phyloP scores from a whole-genome alignment of 139 green algal species.

The Chlorella sp. region DNA sequence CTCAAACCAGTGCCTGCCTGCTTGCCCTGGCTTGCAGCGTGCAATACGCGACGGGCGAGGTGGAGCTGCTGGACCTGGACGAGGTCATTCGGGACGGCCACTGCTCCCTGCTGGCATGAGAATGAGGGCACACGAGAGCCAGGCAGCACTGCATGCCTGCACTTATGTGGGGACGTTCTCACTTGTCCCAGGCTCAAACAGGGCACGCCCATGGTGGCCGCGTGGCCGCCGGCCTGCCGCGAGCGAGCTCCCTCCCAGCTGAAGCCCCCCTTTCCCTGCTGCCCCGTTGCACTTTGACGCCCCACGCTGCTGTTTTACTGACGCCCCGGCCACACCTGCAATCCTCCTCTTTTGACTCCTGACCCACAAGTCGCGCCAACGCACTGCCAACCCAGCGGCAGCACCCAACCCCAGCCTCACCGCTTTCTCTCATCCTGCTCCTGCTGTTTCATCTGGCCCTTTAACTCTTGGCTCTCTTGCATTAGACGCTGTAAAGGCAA shows the following conservation, averaged over 20 bases:
- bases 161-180: no score
- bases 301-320: not conserved
- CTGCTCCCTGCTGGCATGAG: constrained; percentile 58
- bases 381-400: not conserved
- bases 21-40: constrained; percentile 62
- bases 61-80: constrained; percentile 85
- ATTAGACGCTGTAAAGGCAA: no score
- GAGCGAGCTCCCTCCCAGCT: no score
- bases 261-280: no score
- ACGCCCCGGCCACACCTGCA: not conserved
- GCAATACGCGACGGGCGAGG: constrained; percentile 82
- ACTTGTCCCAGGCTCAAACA: no score
- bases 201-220: no score
- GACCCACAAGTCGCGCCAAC: not conserved
- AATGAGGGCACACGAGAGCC: no score
- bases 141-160: no score
- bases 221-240: no score
- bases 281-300: not conserved
- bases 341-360: not conserved
- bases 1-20: no score
- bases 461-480: no score
- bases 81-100: constrained; percentile 88
- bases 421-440: not conserved
- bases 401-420: not conserved
- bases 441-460: not conserved